Conservation (phyloP, 768 basidiomycete genomes). For the Boletus pseudo-olivaceus region DNA sequence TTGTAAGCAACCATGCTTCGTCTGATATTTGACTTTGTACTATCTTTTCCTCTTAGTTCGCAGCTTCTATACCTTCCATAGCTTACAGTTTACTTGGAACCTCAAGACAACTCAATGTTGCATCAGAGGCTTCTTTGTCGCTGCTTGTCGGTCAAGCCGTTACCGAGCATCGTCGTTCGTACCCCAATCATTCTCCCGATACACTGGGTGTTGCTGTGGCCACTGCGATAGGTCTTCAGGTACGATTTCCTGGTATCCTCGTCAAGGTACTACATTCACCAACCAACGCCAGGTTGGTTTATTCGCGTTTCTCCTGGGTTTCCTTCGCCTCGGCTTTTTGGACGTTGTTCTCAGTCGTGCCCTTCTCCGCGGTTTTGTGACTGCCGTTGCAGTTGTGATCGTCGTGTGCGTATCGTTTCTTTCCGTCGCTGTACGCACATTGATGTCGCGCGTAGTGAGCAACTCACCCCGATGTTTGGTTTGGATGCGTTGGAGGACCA, state of each 20-base stretch:
- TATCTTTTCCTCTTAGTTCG: constrained; percentile 47
- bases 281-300: constrained; percentile 59
- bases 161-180: constrained; percentile 57
- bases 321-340: constrained; percentile 87
- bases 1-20: constrained; percentile 46
- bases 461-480: constrained; percentile 89
- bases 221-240: constrained; percentile 84
- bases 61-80: constrained; percentile 84
- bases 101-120: constrained; percentile 76
- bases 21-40: neutral
- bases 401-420: constrained; percentile 53
- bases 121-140: constrained; percentile 85
- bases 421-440: neutral
- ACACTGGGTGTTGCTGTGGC: constrained; percentile 63
- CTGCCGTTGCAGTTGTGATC: constrained; percentile 83
- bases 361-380: constrained; percentile 82
- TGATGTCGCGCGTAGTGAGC: constrained; percentile 48
- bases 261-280: neutral
- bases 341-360: constrained; percentile 92
- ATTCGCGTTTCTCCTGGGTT: constrained; percentile 80
- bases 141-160: constrained; percentile 87
- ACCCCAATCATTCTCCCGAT: constrained; percentile 39
- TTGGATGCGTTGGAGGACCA: constrained; percentile 52
- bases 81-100: constrained; percentile 89
- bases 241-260: constrained; percentile 22